These are phyloP conservation scores for Sungouiella blattae DNA, from an alignment of 805 yeast genomes.

Conservation along the genomic window DNA sequence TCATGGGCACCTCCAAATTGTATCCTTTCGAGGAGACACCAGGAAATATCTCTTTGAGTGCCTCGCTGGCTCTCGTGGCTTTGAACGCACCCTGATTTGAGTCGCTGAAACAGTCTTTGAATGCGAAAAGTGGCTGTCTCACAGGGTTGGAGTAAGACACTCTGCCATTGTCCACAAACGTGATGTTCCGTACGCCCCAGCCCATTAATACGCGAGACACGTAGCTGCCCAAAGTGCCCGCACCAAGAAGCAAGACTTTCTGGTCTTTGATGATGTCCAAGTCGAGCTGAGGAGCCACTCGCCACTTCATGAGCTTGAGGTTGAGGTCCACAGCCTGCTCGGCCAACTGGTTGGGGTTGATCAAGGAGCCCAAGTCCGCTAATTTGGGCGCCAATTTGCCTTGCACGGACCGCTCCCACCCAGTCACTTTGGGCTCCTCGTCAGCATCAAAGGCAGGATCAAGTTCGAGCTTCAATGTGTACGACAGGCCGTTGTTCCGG, in stretches of 20 bases:
- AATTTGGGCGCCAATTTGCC: conserved; percentile 78
- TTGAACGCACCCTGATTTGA: conserved; percentile 63
- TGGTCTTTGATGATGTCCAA: conserved; percentile 59
- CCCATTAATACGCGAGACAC: conserved; percentile 83
- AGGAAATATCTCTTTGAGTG: conserved; percentile 74
- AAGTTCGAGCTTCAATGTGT: conserved; percentile 15
- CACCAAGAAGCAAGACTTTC: conserved; percentile 78
- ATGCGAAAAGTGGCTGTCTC: conserved; percentile 81
- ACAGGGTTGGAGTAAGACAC: conserved; percentile 95
- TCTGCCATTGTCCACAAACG: conserved; percentile 85
- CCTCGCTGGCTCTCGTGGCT: conserved; percentile 73
- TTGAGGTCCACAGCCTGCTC: conserved; percentile 92
- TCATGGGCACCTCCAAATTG: conserved; percentile 85
- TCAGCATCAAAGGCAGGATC: conserved; percentile 9
- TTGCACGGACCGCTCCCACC: conserved; percentile 85
- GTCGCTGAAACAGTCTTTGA: conserved; percentile 74
- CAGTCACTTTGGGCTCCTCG: conserved; percentile 49
- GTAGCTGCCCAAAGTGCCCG: conserved; percentile 94
- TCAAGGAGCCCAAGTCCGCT: conserved; percentile 76
- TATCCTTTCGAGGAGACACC: conserved; percentile 63
- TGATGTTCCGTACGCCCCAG: conserved; percentile 88
- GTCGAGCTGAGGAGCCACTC: conserved; percentile 80
- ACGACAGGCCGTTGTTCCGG: conserved; percentile 17
- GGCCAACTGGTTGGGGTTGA: conserved; percentile 78
- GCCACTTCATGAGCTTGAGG: conserved; percentile 93